Conservation (phyloP, 352 stramenopile genomes). For the Globisporangium carolinianum region DNA sequence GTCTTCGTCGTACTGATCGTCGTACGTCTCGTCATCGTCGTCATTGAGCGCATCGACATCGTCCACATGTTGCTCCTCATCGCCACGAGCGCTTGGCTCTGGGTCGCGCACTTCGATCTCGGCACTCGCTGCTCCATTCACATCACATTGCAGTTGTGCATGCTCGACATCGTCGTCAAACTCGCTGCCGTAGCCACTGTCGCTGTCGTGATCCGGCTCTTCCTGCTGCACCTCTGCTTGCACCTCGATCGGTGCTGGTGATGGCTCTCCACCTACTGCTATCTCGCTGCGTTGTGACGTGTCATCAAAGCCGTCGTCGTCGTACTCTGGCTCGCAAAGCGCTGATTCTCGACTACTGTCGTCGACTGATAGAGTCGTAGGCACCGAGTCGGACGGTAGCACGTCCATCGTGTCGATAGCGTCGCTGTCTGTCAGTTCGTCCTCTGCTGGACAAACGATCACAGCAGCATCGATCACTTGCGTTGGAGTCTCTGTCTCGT, state of each 20-base stretch:
- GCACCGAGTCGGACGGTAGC: background rate
- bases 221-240: background rate
- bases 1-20: constrained; percentile 17
- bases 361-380: background rate
- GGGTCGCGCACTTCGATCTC: background rate
- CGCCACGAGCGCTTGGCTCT: background rate
- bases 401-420: no score
- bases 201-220: constrained; percentile 1
- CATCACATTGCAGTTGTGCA: background rate
- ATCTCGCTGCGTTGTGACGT: background rate
- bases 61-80: background rate
- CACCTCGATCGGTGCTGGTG: background rate
- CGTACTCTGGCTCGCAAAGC: constrained; percentile 4
- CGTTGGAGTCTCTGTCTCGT: background rate
- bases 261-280: no score
- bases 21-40: constrained; percentile 34
- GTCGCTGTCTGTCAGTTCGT: background rate
- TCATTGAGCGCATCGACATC: background rate
- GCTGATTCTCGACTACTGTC: background rate
- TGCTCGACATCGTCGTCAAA: constrained; percentile 33
- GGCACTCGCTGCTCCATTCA: background rate
- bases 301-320: constrained; percentile 14
- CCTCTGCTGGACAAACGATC: background rate
- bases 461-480: no score
- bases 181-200: constrained; percentile 27